phyloP scores from a whole-genome alignment of 768 basidiomycete species.

The Leccinum aurantiacum region DNA sequence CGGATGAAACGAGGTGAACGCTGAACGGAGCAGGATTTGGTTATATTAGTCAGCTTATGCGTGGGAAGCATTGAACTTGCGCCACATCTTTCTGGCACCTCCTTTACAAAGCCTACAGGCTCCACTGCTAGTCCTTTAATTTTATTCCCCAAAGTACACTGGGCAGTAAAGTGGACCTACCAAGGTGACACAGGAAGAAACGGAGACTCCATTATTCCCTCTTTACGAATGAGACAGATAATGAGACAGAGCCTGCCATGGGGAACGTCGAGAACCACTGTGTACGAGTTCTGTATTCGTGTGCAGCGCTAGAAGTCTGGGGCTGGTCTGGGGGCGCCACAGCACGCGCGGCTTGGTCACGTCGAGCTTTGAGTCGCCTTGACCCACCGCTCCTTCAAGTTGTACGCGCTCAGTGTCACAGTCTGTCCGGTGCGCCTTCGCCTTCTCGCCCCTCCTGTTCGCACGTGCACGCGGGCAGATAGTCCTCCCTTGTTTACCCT shows the following conservation, averaged over 20 bases:
- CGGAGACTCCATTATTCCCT: no score
- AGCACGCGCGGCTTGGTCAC: not conserved
- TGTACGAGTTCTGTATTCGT: not conserved
- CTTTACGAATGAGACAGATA: no score
- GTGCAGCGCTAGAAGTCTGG: not conserved
- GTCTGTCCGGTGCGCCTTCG: not conserved
- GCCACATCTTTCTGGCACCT: no score
- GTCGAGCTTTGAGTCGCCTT: not conserved
- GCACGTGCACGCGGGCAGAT: not conserved
- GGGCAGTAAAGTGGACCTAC: not conserved
- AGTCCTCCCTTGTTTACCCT: no score
- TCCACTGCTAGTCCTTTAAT: not conserved
- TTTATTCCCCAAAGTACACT: not conserved
- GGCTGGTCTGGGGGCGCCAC: not conserved
- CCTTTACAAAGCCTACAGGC: no score
- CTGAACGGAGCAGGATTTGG: no score
- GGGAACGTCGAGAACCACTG: not conserved
- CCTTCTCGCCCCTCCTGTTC: not conserved
- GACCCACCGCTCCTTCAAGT: not conserved
- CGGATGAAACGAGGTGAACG: no score
- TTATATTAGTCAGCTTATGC: not conserved
- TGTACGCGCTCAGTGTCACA: not conserved
- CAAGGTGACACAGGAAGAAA: not conserved
- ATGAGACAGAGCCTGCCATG: no score
- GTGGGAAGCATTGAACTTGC: not conserved